A percentile compares a stretch with the other conserved stretches of the same genome.
Evolutionary conservation across 805 yeast species (phyloP).

Genomic region (Maudiozyma barnettii): DNA sequence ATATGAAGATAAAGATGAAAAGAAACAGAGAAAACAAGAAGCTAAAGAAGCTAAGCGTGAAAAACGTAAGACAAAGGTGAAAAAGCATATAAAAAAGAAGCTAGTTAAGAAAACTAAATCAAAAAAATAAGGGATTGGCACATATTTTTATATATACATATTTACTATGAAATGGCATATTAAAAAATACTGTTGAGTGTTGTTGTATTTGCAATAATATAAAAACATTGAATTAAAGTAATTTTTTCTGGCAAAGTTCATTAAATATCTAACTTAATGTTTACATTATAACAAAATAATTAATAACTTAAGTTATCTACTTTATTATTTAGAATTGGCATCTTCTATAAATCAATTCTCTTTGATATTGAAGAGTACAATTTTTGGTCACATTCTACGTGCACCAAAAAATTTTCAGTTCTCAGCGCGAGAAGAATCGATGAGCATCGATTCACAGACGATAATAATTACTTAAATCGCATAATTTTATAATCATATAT

Average conservation of each 20-base stretch:
- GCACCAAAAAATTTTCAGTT: neutral
- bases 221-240: no score
- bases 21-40: conserved; percentile 62
- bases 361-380: neutral
- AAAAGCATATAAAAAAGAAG: conserved; percentile 74
- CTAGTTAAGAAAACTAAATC: conserved; percentile 48
- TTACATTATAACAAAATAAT: no score
- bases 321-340: no score
- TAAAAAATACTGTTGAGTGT: no score
- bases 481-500: neutral
- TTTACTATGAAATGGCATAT: neutral
- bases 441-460: neutral
- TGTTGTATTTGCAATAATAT: no score
- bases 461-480: neutral
- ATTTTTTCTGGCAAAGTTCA: no score
- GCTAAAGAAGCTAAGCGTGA: conserved; percentile 73
- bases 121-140: conserved; percentile 24
- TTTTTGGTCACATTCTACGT: neutral
- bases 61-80: conserved; percentile 72
- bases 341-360: no score
- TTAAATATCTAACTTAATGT: no score
- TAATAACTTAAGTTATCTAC: no score
- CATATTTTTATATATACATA: neutral
- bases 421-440: neutral
- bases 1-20: conserved; percentile 66